Evolutionary conservation across 306 rosid genomes (phyloP), one percentile per base, ranked within the genome.

Genomic region (Castanopsis chinensis): DNA sequence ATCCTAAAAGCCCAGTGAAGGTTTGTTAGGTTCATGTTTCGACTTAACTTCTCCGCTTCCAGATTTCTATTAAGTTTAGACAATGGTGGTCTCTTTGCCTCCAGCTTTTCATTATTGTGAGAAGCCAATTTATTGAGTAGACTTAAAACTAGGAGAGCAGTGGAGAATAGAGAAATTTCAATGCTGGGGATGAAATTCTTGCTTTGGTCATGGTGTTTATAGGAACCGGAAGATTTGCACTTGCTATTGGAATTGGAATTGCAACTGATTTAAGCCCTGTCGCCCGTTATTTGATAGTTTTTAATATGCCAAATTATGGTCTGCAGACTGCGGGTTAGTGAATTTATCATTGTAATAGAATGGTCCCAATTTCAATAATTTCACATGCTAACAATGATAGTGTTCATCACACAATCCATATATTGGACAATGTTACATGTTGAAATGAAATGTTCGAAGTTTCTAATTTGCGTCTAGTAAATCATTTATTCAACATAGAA

Each of bases 181-280:
- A 45, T 37, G 43, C 43, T 37, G 43, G 10, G 43, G 43, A 37
- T 37, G 10, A 6, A 37, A 37, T 37, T 37, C 17, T 45, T 45
- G 15, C 14, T 45, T 45, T 45, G 52, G 15, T 45, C 52, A 45
- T 11, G 0, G 14, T 8, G 25, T 58, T 58, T 20, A 58, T 37
- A 58, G 15, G 99, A 69, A 92, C 94, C 20, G 99, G 97, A 55
- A 92, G 92, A 72, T 97, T 97, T 19, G 97, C 97, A 3, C 89
- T 94, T 81, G 99, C 97, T 45, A 88, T 94, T 25, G 93, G 85
- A 2, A 78, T 94, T 78, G 85, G 83, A 9, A 78, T 92, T 55
- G 99, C 94, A 1, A 87, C 92, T 1, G 99, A 94, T 86, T 72
- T 91, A 70, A 94, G 93, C 82, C 82, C 83, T 0, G 76, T 80